Percentiles rank a stretch among this genome's conserved stretches.
phyloP scores from a whole-genome alignment of 768 basidiomycete genomes.

The Dioszegia hungarica region DNA sequence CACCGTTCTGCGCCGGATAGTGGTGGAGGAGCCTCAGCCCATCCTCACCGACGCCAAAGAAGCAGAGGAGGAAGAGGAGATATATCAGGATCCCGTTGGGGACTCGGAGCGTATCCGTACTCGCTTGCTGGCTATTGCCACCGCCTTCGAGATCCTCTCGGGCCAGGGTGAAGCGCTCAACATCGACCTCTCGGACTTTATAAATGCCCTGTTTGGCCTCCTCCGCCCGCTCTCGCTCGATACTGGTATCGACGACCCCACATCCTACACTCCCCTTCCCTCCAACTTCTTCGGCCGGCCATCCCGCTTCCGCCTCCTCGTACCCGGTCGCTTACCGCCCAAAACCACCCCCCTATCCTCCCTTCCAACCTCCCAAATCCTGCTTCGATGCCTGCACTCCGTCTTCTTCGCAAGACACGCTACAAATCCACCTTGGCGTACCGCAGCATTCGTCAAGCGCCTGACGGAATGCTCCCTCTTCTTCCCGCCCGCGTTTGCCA shows the following conservation, averaged over 20 bases:
- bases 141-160: conserved; percentile 93
- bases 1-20: conserved; percentile 72
- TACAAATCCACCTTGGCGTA: conserved; percentile 62
- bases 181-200: conserved; percentile 87
- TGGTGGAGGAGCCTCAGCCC: conserved; percentile 52
- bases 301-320: conserved; percentile 35
- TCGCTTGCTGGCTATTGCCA: conserved; percentile 74
- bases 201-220: conserved; percentile 73
- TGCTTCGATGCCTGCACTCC: conserved; percentile 78
- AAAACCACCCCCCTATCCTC: conserved; percentile 15
- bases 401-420: conserved; percentile 65
- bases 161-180: conserved; percentile 99
- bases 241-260: conserved; percentile 59
- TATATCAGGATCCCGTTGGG: conserved; percentile 23
- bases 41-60: conserved; percentile 49
- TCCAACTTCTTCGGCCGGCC: neutral
- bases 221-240: conserved; percentile 69
- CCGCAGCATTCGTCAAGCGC: conserved; percentile 92
- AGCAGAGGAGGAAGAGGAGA: conserved; percentile 46
- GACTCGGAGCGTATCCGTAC: conserved; percentile 53
- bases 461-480: conserved; percentile 72
- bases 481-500: conserved; percentile 66
- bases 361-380: conserved; percentile 54
- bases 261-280: conserved; percentile 38
- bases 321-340: conserved; percentile 9